Base-by-base conservation (phyloP, 768 basidiomycete genomes). In the Porphyrellus cyaneotinctus region DNA sequence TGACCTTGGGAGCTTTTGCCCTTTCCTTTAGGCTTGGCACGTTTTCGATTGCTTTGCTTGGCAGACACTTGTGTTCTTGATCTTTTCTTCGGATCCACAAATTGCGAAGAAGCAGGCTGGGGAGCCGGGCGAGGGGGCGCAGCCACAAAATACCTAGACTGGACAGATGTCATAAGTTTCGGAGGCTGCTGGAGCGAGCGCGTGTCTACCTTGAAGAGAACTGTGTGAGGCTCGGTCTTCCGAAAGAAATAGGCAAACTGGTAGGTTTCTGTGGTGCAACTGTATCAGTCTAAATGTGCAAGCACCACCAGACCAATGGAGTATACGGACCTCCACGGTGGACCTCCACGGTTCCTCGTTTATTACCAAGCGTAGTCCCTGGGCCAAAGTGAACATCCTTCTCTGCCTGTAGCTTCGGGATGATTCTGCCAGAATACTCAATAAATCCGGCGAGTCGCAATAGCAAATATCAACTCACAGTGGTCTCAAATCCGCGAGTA, bases 211-310 rank as follows among this genome's bases (percentile, higher is more conserved):
- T 95, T 95, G 59, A 90, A 73, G 9, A 93, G 73, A 2, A 94
- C 77, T 0, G 88, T 83, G 67, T 95, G 90, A 11, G 87, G 79
- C 47, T 92, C 91, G 3, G 82, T 84, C 69, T 84, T 85, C 22
- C 91, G 81, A 58, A 95, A 75, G 71, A 94, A 95, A 66, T 91
- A 95, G 43, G 88, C 91, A 66, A 91, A 93, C 58, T 95, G 93
- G 63, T 95, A 95, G 0, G 79, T 80, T 54, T 88, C 93, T 95
- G 65, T 18, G 43, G 26, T 35, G 47, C 39, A 45, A 37, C 31
- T 44, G 23, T 32, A 48, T 51, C 51, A 4, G n/a, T n/a, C n/a
- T n/a, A n/a, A n/a, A 39, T 51, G 33, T 52, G 49, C 45, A 47
- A 46, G 51, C 47, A 45, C 15, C 17, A 26, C 39, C 6, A 43